Percentiles rank a stretch among this genome's conserved stretches.
Evolutionary conservation across 2,329 filamentous ascomycete genomes (phyloP).

Genomic region (Sphaerulina vaccinii): DNA sequence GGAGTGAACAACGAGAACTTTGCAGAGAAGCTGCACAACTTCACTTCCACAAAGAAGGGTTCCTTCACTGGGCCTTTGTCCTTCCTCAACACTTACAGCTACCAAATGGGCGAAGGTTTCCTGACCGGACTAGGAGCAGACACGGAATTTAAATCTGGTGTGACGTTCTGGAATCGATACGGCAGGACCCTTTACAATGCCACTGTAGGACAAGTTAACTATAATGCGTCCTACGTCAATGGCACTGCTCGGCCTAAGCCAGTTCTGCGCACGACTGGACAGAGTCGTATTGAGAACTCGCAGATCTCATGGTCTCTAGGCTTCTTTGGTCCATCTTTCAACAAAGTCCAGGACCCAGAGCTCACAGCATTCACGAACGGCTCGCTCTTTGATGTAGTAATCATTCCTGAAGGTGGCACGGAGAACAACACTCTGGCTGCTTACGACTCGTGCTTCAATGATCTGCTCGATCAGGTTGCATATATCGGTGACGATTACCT

Average conservation of each 20-base stretch:
- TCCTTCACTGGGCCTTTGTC: conserved; percentile 49
- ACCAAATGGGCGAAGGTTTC: conserved; percentile 46
- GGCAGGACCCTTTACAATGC: conserved; percentile 55
- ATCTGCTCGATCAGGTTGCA: conserved; percentile 32
- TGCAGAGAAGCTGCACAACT: conserved; percentile 50
- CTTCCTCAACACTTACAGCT: conserved; percentile 56
- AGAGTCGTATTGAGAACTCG: conserved; percentile 57
- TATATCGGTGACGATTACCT: conserved; percentile 45
- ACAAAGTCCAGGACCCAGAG: conserved; percentile 39
- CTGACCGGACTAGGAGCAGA: conserved; percentile 19
- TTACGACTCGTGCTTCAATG: conserved; percentile 51
- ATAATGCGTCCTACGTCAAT: conserved; percentile 50
- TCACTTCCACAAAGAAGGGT: conserved; percentile 40
- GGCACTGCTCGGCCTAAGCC: conserved; percentile 51
- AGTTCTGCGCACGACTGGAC: conserved; percentile 54
- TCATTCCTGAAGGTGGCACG: conserved; percentile 52
- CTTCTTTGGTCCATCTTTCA: conserved; percentile 53
- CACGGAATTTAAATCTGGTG: conserved; percentile 49
- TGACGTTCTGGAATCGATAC: conserved; percentile 56
- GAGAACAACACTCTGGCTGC: conserved; percentile 56
- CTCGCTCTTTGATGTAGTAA: conserved; percentile 46
- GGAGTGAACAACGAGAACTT: conserved; percentile 52
- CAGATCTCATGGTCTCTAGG: conserved; percentile 54
- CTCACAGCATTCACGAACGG: conserved; percentile 44
- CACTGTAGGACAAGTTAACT: conserved; percentile 48